Conservation (phyloP, 2,329 filamentous ascomycete genomes). For the Talaromyces sp. region DNA sequence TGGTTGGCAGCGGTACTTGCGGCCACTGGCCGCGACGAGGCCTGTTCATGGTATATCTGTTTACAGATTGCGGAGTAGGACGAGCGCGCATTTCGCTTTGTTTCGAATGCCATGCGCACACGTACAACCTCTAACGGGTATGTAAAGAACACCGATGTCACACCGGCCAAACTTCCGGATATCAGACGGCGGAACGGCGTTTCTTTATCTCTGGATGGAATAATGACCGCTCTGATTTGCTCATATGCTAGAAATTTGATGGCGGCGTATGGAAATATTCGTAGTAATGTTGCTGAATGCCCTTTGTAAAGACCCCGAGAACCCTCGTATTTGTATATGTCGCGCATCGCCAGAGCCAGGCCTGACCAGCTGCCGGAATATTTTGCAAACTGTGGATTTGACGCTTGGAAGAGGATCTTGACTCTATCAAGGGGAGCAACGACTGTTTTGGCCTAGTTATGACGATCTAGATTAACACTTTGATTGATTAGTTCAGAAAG, state of each 20-base stretch:
- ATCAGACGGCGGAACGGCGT: slow-evolving; percentile 67
- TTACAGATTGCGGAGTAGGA: slow-evolving; percentile 73
- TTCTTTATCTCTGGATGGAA: slow-evolving; percentile 69
- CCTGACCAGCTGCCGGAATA: slow-evolving; percentile 89
- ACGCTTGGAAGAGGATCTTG: slow-evolving; percentile 97
- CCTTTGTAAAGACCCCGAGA: slow-evolving; percentile 78
- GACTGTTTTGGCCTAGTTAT: slow-evolving; percentile 82
- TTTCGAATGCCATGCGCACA: slow-evolving; percentile 92
- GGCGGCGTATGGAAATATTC: slow-evolving; percentile 95
- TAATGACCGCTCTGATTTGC: slow-evolving; percentile 79
- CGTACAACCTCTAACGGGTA: slow-evolving; percentile 92
- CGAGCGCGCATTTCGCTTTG: slow-evolving; percentile 67
- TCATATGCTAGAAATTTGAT: slow-evolving; percentile 99
- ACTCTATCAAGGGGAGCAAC: slow-evolving; percentile 95
- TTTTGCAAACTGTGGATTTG: slow-evolving; percentile 88
- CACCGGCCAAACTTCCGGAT: slow-evolving; percentile 56
- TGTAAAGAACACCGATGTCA: slow-evolving; percentile 91
- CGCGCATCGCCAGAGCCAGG: slow-evolving; percentile 73
- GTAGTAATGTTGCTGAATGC: slow-evolving; percentile 87
- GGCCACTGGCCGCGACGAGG: slow-evolving; percentile 37
- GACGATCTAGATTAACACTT: not conserved
- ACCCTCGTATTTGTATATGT: slow-evolving; percentile 77
- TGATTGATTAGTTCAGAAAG: not conserved
- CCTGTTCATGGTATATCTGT: slow-evolving; percentile 80
- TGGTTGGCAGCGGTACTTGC: slow-evolving; percentile 37